Evolutionary conservation across 2,329 filamentous ascomycete genomes (phyloP).

Genomic region (Cercospora brassicicola): DNA sequence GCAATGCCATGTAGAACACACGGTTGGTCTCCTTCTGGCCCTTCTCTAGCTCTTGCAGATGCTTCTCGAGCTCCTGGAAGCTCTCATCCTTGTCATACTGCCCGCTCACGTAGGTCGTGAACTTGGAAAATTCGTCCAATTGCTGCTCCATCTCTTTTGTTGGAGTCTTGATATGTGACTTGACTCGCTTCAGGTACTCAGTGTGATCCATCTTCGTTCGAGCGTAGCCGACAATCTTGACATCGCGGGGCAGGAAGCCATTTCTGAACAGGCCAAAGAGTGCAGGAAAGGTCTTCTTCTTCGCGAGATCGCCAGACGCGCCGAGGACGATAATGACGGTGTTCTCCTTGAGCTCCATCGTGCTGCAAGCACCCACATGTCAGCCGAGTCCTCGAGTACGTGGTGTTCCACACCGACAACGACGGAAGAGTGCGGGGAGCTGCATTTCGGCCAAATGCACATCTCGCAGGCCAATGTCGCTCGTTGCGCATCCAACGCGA

Average conservation of each 20-base stretch:
- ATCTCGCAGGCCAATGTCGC: not conserved
- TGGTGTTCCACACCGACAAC: not conserved
- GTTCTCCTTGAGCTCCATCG: conserved; percentile 96
- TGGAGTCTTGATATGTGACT: conserved; percentile 97
- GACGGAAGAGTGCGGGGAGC: not conserved
- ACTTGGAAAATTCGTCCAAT: conserved; percentile 79
- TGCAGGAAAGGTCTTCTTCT: conserved; percentile 99
- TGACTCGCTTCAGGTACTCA: conserved; percentile 90
- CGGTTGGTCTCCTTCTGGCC: conserved; percentile 81
- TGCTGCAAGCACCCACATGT: conserved; percentile 53
- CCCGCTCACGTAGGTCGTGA: conserved; percentile 93
- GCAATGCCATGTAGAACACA: conserved; percentile 98
- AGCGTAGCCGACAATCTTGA: conserved; percentile 97
- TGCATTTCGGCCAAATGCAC: not conserved
- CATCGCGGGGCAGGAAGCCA: conserved; percentile 95
- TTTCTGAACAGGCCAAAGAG: conserved; percentile 98
- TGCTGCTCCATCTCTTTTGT: conserved; percentile 97
- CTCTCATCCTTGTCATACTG: conserved; percentile 98
- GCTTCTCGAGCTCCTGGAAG: conserved; percentile 80
- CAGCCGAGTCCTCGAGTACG: conserved; percentile 18
- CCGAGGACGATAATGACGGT: conserved; percentile 95
- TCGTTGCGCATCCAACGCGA: not conserved
- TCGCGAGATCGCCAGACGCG: conserved; percentile 94
- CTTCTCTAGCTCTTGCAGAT: conserved; percentile 81
- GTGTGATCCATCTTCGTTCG: conserved; percentile 99